Percentiles rank a stretch among this genome's conserved stretches.
Conservation (phyloP, 768 basidiomycete species). For the Tubosaeta brunneosetosa region DNA sequence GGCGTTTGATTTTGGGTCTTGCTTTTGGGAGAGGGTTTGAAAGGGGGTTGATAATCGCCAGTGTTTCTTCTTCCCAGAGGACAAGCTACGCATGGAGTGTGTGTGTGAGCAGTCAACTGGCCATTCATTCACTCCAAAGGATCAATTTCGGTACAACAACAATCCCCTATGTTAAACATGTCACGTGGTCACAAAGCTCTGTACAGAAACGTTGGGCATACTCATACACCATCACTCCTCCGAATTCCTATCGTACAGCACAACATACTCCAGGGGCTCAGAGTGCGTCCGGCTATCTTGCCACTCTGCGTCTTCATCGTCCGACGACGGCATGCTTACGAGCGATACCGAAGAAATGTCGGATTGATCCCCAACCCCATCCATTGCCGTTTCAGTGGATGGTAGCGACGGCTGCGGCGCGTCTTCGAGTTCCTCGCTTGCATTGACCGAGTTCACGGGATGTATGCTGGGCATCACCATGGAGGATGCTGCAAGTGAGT, state of each 20-base stretch:
- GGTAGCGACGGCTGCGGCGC: conserved; percentile 10
- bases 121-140: not conserved
- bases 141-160: not conserved
- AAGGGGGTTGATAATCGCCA: conserved; percentile 24
- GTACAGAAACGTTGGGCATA: not conserved
- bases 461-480: conserved; percentile 57
- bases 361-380: conserved; percentile 34
- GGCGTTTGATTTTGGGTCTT: not conserved
- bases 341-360: conserved; percentile 50
- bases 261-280: conserved; percentile 56
- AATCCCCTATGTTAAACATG: conserved; percentile 8
- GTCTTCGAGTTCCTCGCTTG: conserved; percentile 3
- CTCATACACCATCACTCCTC: conserved; percentile 35
- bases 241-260: conserved; percentile 64
- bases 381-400: conserved; percentile 35
- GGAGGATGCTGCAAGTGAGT: conserved; percentile 62
- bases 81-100: conserved; percentile 7
- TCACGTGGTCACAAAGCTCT: conserved; percentile 9
- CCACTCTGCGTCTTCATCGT: conserved; percentile 53
- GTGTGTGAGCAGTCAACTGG: not conserved
- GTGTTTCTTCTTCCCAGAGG: conserved; percentile 22
- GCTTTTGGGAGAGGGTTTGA: conserved; percentile 11
- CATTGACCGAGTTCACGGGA: conserved; percentile 10
- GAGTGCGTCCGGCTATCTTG: conserved; percentile 49
- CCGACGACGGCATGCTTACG: conserved; percentile 56